Evolutionary conservation across 306 rosid species (phyloP), one percentile per base, ranked within the genome.

Genomic region (Oxytropis ochrocephala): DNA sequence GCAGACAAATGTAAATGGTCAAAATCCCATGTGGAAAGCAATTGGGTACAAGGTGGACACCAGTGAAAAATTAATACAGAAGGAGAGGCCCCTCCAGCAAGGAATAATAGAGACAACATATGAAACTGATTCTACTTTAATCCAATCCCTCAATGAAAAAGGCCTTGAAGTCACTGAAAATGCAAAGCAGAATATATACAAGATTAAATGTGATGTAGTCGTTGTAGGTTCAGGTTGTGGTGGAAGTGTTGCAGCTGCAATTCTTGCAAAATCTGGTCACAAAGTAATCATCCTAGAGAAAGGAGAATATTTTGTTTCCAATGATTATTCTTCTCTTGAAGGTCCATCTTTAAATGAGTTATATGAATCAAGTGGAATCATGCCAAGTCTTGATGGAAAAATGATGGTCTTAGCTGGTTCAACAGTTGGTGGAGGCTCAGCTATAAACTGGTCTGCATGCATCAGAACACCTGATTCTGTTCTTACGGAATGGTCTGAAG

Each of bases 191-290:
- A 67, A 73, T 55, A 10, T 43, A 18, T 88, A 79, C 88, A 84
- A 76, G 78, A 83, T 94, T 86, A 91, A 87, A 81, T 94, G 99
- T 63, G 99, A 94, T 71, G 92, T 76, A 47, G 94, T 87, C 17
- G 47, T 94, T 47, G 86, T 88, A 2, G 97, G 99, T 42, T 94
- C 99, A 4, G 99, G 98, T 54, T 82, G 97, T 4, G 96, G 99
- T 0, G 99, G 99, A 50, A 97, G 99, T 62, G 97, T 94, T 74
- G 99, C 99, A 21, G 99, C 99, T 12, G 97, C 96, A 29, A 78
- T 88, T 67, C 93, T 94, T 44, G 97, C 97, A 59, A 78, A 83
- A 30, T 79, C 97, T 0, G 99, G 99, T 61, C 79, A 75, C 17
- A 94, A 94, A 79, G 98, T 94, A 41, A 32, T 91, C 0, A 68